Evolutionary conservation across 1,284 basidiomycete genomes (phyloP).

Genomic region (Ganoderma lucidum): DNA sequence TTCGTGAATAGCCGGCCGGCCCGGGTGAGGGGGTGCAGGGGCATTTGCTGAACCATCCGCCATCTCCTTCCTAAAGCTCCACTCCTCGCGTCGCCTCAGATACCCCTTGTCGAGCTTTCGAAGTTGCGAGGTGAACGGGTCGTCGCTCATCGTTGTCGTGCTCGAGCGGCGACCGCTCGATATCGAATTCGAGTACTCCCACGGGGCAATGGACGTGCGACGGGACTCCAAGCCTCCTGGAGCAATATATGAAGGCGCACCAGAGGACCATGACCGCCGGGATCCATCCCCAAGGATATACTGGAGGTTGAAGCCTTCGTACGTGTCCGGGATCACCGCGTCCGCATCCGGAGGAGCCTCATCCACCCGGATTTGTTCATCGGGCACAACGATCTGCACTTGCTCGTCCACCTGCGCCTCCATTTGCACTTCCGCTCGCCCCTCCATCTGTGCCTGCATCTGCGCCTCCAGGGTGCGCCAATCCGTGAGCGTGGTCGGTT

Average conservation of each 20-base stretch:
- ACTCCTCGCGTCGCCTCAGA: conserved; percentile 54
- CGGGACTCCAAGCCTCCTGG: conserved; percentile 23
- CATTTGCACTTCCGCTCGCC: conserved; percentile 25
- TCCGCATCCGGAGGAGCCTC: conserved; percentile 12
- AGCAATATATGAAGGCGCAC: conserved; percentile 47
- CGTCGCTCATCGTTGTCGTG: conserved; percentile 55
- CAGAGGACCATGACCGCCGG: conserved; percentile 44
- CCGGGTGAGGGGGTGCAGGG: conserved; percentile 25
- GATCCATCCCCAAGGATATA: conserved; percentile 52
- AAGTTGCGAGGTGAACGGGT: conserved; percentile 65
- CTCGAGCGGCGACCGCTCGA: conserved; percentile 54
- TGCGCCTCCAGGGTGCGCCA: conserved; percentile 29
- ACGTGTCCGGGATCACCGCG: conserved; percentile 33
- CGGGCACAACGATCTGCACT: conserved; percentile 27
- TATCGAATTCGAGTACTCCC: conserved; percentile 26
- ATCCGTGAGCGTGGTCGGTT: conserved; percentile 30
- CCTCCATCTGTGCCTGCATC: conserved; percentile 22
- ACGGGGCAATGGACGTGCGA: conserved; percentile 27
- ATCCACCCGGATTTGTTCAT: conserved; percentile 7
- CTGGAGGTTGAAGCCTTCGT: conserved; percentile 51
- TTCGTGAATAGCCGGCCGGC: conserved; percentile 60
- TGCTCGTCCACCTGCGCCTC: conserved; percentile 32
- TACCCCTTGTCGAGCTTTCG: conserved; percentile 58
- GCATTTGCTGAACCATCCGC: conserved; percentile 46
- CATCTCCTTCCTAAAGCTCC: conserved; percentile 70